Evolutionary conservation across 331 rosid genomes (phyloP).

Genomic region (Spiraea crenata): DNA sequence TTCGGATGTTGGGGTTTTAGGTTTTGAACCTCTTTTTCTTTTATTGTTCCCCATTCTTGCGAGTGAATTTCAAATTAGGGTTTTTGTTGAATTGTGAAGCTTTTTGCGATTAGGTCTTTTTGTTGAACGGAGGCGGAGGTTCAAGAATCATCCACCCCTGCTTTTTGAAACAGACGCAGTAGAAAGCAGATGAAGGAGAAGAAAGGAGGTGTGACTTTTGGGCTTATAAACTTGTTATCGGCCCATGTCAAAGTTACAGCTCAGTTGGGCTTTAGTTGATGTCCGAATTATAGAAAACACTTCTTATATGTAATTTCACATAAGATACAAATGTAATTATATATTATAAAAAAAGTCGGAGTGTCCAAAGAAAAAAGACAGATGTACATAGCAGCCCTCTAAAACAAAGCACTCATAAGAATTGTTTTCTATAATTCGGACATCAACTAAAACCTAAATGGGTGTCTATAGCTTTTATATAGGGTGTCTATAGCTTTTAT

Average conservation of each 20-base stretch:
- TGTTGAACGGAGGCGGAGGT: neutral
- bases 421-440: too few species aligned
- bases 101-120: constrained; percentile 5
- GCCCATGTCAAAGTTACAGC: neutral
- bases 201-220: constrained; percentile 9
- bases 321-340: too few species aligned
- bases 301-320: too few species aligned
- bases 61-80: neutral
- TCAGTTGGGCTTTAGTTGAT: neutral
- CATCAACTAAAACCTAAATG: too few species aligned
- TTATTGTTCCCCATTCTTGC: constrained; percentile 37
- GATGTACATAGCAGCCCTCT: too few species aligned
- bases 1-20: constrained; percentile 28
- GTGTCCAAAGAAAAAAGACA: too few species aligned
- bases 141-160: constrained; percentile 3
- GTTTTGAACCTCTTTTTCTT: constrained; percentile 50
- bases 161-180: constrained; percentile 12
- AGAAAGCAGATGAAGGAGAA: neutral
- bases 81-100: neutral
- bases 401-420: too few species aligned
- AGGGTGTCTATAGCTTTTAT: too few species aligned
- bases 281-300: neutral
- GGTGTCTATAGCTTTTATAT: too few species aligned
- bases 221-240: neutral
- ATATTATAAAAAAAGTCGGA: too few species aligned